Base-by-base conservation (phyloP, 768 basidiomycete genomes). In the Tylopilus intermedius region DNA sequence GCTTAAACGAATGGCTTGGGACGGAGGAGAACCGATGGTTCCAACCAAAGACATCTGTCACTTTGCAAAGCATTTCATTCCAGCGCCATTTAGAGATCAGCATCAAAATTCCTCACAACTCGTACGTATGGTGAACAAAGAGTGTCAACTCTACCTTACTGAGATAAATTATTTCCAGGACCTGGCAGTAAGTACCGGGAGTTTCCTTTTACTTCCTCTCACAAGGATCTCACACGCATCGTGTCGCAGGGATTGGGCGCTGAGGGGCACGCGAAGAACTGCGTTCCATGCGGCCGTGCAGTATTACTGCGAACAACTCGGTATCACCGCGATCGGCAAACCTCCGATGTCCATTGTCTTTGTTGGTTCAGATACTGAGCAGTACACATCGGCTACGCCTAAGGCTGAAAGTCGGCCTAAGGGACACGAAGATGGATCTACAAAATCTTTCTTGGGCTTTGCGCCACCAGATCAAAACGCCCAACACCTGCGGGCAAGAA, bases 21-120 rank as follows among this genome's bases (percentile, higher is more conserved):
- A 87, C 83, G 8, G 89, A 90, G 62, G 83, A 88, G 63, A 86
- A 90, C 60, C 74, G 88, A 21, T 90, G 88, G 88, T 90, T 77
- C 60, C 77, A 84, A 47, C 82, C 88, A 4, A 76, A 74, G 27
- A 90, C 88, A 9, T 78, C 76, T 30, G 71, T 90, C 53, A 76
- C 72, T 5, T 61, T 88, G 43, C 84, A 86, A 61, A 71, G 77
- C 21, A 87, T 90, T 63, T 71, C 77, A 15, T 83, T 75, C 57
- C 86, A 88, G 65, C 75, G 80, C 45, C 81, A 81, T 59, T 62
- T 91, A 42, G 83, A 84, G 57, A 61, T 88, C 50, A 86, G 86
- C 1, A 83, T 91, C 45, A 76, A 77, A 56, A 84, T 89, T 50
- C 70, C 69, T 49, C 77, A 79, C 57, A 80, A 79, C 47, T 67